Conservation (phyloP, 2,329 filamentous ascomycete genomes). For the Colletotrichum caudatum region DNA sequence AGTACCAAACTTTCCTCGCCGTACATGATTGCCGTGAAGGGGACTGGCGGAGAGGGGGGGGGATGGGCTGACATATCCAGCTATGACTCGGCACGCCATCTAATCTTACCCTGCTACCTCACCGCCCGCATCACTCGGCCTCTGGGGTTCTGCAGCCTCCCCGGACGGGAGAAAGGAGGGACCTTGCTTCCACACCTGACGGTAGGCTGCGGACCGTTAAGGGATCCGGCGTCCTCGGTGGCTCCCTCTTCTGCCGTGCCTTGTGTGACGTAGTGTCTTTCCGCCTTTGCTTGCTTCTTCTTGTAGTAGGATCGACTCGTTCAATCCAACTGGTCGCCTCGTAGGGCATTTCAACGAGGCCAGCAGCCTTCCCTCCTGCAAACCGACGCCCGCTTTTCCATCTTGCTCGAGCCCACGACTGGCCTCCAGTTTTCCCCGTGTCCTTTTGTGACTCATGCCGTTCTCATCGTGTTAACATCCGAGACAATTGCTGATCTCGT, state of each 20-base stretch:
- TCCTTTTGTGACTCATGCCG: constrained; percentile 2
- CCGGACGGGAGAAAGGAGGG: not conserved
- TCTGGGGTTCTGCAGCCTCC: constrained; percentile 14
- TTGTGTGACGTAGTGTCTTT: not conserved
- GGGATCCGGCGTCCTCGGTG: constrained; percentile 14
- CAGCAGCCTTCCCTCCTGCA: not conserved
- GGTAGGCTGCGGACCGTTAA: constrained; percentile 3
- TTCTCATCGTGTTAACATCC: constrained; percentile 11
- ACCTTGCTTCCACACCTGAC: constrained; percentile 7
- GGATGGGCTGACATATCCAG: constrained; percentile 34
- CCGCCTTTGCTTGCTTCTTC: constrained; percentile 16
- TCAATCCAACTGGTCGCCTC: constrained; percentile 32
- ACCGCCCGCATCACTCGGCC: constrained; percentile 3
- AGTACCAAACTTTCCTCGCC: constrained; percentile 1
- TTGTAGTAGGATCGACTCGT: not conserved
- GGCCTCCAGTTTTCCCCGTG: not conserved
- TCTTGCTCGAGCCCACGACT: not conserved
- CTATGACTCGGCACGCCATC: constrained; percentile 34
- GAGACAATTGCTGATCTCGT: not conserved
- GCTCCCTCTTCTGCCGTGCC: not conserved
- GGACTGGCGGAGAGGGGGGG: constrained; percentile 28
- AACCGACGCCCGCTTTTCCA: not conserved
- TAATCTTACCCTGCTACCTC: constrained; percentile 4
- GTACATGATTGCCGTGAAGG: constrained; percentile 30
- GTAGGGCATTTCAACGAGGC: constrained; percentile 5